A percentile compares a stretch with the other conserved stretches of the same genome.
phyloP scores from a whole-genome alignment of 495 filamentous ascomycete species.

The Oidiodendron maius region DNA sequence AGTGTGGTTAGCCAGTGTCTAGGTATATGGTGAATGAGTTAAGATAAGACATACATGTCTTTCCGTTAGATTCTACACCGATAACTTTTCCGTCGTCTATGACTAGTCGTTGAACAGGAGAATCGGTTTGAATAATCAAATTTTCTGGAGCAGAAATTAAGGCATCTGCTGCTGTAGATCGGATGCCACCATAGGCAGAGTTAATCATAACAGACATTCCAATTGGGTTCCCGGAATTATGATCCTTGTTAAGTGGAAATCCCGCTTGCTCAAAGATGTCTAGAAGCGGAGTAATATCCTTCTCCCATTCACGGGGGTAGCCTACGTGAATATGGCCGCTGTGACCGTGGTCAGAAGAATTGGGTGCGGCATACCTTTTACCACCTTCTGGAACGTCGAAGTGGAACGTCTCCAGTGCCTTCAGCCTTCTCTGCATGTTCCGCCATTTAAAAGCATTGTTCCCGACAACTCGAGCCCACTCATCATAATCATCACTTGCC shows the following conservation, averaged over 20 bases:
- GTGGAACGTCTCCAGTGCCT: constrained; percentile 49
- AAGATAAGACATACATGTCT: no score
- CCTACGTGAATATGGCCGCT: constrained; percentile 41
- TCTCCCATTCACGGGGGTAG: constrained; percentile 42
- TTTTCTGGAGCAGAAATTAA: constrained; percentile 38
- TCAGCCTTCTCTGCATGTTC: constrained; percentile 39
- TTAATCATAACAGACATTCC: constrained; percentile 46
- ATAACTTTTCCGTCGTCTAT: constrained; percentile 44
- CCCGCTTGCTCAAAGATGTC: constrained; percentile 41
- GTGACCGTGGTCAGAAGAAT: constrained; percentile 39
- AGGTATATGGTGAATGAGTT: no score
- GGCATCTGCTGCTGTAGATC: constrained; percentile 48
- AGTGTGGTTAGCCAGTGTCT: no score
- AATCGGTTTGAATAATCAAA: constrained; percentile 42
- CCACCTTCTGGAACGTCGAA: constrained; percentile 25
- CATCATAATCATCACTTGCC: constrained; percentile 53
- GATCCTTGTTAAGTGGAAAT: constrained; percentile 43
- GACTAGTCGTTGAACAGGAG: constrained; percentile 43
- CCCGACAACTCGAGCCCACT: constrained; percentile 35
- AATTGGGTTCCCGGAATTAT: constrained; percentile 55
- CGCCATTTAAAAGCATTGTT: constrained; percentile 47
- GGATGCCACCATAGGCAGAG: constrained; percentile 38
- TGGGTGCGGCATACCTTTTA: background rate
- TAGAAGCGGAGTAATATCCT: constrained; percentile 38
- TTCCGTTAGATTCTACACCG: constrained; percentile 41